Evolutionary conservation across 2,329 filamentous ascomycete genomes (phyloP).

Genomic region (Phaeosphaeriaceae sp.): DNA sequence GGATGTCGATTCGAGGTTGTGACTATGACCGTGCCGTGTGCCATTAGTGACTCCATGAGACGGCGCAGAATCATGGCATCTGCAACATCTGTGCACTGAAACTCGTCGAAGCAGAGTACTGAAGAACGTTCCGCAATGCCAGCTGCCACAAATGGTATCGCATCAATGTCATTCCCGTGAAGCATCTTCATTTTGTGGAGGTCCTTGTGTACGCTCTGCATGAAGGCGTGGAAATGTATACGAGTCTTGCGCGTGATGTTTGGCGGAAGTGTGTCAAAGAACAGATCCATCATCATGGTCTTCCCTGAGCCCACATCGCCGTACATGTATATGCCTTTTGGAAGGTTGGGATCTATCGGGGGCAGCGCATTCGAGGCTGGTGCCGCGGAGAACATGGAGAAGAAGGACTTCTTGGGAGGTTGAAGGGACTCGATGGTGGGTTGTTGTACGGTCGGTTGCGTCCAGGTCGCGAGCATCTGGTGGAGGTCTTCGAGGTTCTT

Average conservation of each 20-base stretch:
- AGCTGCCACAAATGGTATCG: conserved; percentile 90
- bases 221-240: conserved; percentile 99
- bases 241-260: conserved; percentile 84
- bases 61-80: conserved; percentile 96
- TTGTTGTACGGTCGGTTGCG: conserved; percentile 75
- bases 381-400: conserved; percentile 67
- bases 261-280: conserved; percentile 87
- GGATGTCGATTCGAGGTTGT: conserved; percentile 98
- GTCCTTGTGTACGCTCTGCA: conserved; percentile 95
- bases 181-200: conserved; percentile 89
- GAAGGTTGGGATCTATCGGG: conserved; percentile 74
- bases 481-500: conserved; percentile 88
- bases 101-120: conserved; percentile 97
- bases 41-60: conserved; percentile 90
- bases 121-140: conserved; percentile 85
- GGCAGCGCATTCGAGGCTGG: conserved; percentile 48
- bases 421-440: conserved; percentile 76
- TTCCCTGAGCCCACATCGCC: conserved; percentile 97
- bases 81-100: conserved; percentile 97
- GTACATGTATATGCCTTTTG: conserved; percentile 91
- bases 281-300: conserved; percentile 99
- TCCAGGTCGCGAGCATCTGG: conserved; percentile 78
- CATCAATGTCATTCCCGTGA: conserved; percentile 88
- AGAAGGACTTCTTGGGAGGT: conserved; percentile 60
- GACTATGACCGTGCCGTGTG: conserved; percentile 93